A percentile compares a stretch with the other conserved stretches of the same genome.
Conservation (phyloP, 495 filamentous ascomycete genomes). For the Venustampulla echinocandica region DNA sequence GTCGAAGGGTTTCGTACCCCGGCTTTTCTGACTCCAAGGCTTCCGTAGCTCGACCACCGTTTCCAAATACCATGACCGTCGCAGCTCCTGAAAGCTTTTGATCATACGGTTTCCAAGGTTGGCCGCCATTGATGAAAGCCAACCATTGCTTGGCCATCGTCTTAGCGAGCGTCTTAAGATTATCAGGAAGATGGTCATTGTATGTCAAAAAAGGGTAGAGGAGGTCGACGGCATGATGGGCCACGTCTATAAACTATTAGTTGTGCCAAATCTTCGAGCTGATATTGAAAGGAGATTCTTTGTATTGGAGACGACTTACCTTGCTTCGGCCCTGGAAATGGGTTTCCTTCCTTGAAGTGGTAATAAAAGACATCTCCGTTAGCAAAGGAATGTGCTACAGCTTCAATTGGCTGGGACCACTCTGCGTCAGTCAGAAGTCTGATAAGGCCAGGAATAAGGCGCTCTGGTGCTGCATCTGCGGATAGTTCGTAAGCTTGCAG, state of each 20-base stretch:
- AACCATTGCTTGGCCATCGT: background rate
- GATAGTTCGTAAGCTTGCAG: background rate
- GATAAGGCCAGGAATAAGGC: background rate
- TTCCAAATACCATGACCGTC: background rate
- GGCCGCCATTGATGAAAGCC: background rate
- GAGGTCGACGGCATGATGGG: background rate
- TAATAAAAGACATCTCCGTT: slow-evolving; percentile 1
- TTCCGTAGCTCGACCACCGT: background rate
- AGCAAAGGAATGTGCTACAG: background rate
- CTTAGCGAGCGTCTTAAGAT: background rate
- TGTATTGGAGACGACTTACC: too few relatives aligned
- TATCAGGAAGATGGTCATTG: background rate
- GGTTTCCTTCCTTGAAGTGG: background rate
- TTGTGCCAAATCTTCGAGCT: background rate
- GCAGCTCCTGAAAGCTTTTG: background rate
- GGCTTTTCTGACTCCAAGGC: background rate
- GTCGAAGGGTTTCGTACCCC: background rate
- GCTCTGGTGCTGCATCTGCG: background rate
- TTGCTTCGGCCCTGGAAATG: background rate
- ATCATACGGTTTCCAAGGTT: background rate
- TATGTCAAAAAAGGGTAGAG: slow-evolving; percentile 4
- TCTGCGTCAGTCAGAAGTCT: background rate
- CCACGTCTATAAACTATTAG: background rate
- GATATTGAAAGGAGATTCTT: too few relatives aligned
- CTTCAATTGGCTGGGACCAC: background rate